Base-by-base conservation (phyloP, 2,329 filamentous ascomycete genomes). In the Trichophyton verrucosum region DNA sequence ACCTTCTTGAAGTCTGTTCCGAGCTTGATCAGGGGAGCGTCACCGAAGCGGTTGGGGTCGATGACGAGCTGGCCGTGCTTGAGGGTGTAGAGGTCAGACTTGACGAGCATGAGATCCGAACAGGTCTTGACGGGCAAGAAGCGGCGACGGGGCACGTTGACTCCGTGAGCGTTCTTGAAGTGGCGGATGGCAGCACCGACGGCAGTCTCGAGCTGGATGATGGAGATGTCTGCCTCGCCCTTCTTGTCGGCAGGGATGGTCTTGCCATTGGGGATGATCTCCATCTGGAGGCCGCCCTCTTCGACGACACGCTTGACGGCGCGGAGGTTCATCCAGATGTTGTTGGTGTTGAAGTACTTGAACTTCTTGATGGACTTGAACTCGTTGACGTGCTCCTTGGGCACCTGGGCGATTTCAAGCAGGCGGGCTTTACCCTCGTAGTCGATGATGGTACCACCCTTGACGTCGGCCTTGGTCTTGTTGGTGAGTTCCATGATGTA, bases 321-420 rank as follows among this genome's bases (percentile, higher is more conserved):
- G 74, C 89, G 86, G 70, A 96, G 83, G 81, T 96, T 96, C 83
- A 99, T 88, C 94, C 94, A 99, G 79, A 99, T 96, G 85, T 99
- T 99, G 88, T 99, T 99, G 78, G 94, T 99, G 86, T 99, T 99
- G 87, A 99, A 99, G 86, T 99, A 99, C 84, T 95, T 96, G 88
- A 99, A 99, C 84, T 99, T 99, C 87, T 99, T 99, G 83, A 99
- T 99, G 57, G 91, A 96, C 86, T 99, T 99, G 89, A 99, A 99
- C 81, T 99, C 94, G 80, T 99, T 97, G 76, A 94, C 89, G 79
- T 99, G 94, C 82, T 99, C 90, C 86, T 97, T 99, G 78, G 94
- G 94, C 40, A 99, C 94, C 82, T 99, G 94, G 13, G 94, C 94
- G 71, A 99, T 96, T 81, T 99, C 94, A 59, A 99, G 88, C 67